Evolutionary conservation across 1,284 basidiomycete species (phyloP), one percentile per base, ranked within the genome.

Genomic region (Pyrrhoderma lamaoense): DNA sequence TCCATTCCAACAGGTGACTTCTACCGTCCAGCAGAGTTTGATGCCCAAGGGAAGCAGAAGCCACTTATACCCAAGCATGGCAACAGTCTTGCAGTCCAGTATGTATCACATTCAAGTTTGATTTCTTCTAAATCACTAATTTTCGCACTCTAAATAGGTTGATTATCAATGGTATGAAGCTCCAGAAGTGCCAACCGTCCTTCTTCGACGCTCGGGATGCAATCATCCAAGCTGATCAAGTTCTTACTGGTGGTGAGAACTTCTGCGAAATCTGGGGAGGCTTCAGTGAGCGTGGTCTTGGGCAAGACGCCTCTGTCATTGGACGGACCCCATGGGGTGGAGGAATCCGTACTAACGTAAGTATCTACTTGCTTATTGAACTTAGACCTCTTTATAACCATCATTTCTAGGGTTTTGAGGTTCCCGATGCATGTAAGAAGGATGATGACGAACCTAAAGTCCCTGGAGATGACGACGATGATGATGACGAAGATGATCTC

Each of bases 151-250:
- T 14, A 8, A 19, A 4, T 45, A 51, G 49, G 19, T 82, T 97
- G 43, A 85, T 97, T 44, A 59, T 97, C 42, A 85, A 87, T 63
- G 93, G 77, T 8, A 93, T 98, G 91, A 98, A 97, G 77, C 71
- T 95, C 43, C 93, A 97, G 67, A 85, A 87, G 3, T 98, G 94
- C 71, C 77, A 86, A 49, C 94, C 93, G 3, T 77, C 77, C 51
- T 96, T 97, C 86, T 89, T 94, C 62, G 83, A 93, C 58, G 89
- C 93, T 9, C 82, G 94, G 54, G 85, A 93, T 66, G 93, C 93
- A 18, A 95, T 98, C 65, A 80, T 98, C 60, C 81, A 90, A 61
- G 93, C 94, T n/a, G 94, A 97, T 68, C 71, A 90, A 66, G 70
- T 88, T 43, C 76, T 95, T 53, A 97, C 94, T 1, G 89, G 85